Base-by-base conservation (phyloP, 2,329 filamentous ascomycete genomes). In the Albophoma yamanashiensis region DNA sequence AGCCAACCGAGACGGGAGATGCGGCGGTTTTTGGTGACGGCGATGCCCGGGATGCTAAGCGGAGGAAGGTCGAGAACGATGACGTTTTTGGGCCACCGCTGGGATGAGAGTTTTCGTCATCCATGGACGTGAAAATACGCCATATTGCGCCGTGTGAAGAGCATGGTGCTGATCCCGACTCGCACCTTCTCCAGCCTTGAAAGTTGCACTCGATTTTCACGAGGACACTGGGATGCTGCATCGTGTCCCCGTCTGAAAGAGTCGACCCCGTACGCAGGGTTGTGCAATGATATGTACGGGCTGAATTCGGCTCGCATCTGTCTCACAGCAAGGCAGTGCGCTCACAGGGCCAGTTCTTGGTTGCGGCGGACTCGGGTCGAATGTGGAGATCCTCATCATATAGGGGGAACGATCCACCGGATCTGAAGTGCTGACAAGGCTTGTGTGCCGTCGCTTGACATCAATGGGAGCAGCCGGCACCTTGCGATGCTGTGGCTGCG, bases 81-180 rank as follows among this genome's bases (percentile, higher is more conserved):
- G 79, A 82, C 64, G 73, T 76, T 0, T 82, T 82, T 71, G 80
- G 80, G 1, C 74, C 75, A 36, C 66, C 76, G 6, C 62, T 80
- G 12, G 73, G 69, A 66, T 11, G 40, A 22, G 50, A 14, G 4
- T 3, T 15, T 2, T 15, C 12, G 20, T 6, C 31, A 2, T 36
- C 50, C 20, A 4, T 22, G 50, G 20, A 20, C 12, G 36, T 6
- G 20, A 22, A n/a, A 34, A n/a, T 17, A 22, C 31, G 4, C 20
- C 4, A 11, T 5, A 11, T 20, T 9, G 17, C 20, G 50, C 31
- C 31, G 9, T 22, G 12, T 8, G 17, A 34, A 36, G 50, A 53
- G 5, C 9, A 31, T n/a, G 9, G 8, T 9, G 22, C 20, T 3
- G 15, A 12, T 22, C 22, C 43, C 4, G 8, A 25, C 22, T 6